A percentile compares a stretch with the other conserved stretches of the same genome.
Conservation (phyloP, 2,329 filamentous ascomycete species). For the Elsinoe perseae region DNA sequence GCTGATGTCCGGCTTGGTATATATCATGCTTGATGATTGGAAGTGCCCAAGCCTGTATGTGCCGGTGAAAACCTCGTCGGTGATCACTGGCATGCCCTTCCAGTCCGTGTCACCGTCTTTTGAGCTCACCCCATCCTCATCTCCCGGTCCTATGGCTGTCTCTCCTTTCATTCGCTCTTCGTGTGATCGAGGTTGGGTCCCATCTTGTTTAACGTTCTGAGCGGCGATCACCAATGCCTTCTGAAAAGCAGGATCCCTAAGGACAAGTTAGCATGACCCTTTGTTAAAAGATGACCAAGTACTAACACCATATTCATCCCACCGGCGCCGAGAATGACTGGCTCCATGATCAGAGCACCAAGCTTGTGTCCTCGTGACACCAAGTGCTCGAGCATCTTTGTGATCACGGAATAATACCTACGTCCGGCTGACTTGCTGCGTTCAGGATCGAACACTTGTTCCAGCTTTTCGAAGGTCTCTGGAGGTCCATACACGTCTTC, state of each 20-base stretch:
- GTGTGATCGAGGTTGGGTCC: neutral
- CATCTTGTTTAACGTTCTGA: constrained; percentile 34
- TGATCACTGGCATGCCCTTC: constrained; percentile 69
- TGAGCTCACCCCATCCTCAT: no score
- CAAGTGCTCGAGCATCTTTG: constrained; percentile 46
- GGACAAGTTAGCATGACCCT: constrained; percentile 14
- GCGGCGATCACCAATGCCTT: constrained; percentile 60
- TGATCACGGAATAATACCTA: constrained; percentile 56
- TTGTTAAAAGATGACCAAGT: neutral
- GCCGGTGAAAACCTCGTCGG: constrained; percentile 83
- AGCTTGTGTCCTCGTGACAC: constrained; percentile 56
- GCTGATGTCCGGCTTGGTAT: constrained; percentile 62
- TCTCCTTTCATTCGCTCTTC: no score
- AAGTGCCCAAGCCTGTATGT: constrained; percentile 72
- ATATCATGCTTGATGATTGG: constrained; percentile 62
- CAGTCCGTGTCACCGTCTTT: constrained; percentile 39
- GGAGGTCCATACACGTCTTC: constrained; percentile 39
- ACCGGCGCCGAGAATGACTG: constrained; percentile 70
- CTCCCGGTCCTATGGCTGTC: no score
- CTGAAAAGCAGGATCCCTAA: constrained; percentile 73
- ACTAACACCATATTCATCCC: constrained; percentile 73
- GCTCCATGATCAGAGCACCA: constrained; percentile 72
- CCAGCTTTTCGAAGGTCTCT: constrained; percentile 42
- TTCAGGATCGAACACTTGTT: constrained; percentile 52
- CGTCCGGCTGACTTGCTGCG: constrained; percentile 34